Evolutionary conservation across 495 filamentous ascomycete species (phyloP).

Genomic region (Talaromyces thailandensis): DNA sequence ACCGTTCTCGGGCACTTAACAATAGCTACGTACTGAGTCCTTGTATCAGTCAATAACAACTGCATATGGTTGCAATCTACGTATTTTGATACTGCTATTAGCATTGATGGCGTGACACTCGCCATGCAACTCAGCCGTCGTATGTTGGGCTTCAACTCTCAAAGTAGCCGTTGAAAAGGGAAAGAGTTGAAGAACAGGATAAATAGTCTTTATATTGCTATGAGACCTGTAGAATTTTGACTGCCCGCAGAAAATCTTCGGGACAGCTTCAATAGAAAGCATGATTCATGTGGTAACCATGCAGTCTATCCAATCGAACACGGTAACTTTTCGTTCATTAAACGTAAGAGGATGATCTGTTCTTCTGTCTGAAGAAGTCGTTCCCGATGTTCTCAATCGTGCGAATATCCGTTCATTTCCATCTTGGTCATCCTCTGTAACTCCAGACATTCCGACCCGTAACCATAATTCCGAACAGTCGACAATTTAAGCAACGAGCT

Average conservation of each 20-base stretch:
- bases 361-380: neutral
- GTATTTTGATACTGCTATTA: neutral
- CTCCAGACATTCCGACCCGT: slow-evolving; percentile 16
- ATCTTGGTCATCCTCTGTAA: slow-evolving; percentile 22
- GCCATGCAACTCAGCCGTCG: neutral
- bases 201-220: slow-evolving; percentile 6
- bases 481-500: slow-evolving; percentile 72
- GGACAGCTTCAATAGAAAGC: neutral
- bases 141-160: neutral
- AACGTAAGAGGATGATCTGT: slow-evolving; percentile 4
- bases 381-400: neutral
- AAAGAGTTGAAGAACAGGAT: neutral
- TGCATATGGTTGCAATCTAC: neutral
- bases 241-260: neutral
- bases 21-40: neutral
- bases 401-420: neutral
- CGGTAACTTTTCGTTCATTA: slow-evolving; percentile 1
- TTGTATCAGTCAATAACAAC: neutral
- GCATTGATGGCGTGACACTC: too few relatives aligned
- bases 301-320: neutral
- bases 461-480: neutral
- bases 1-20: neutral
- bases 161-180: neutral
- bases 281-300: neutral
- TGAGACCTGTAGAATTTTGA: neutral